Base-by-base conservation (phyloP, 192 early-diverging fungal species). In the Obelidium mucronatum region DNA sequence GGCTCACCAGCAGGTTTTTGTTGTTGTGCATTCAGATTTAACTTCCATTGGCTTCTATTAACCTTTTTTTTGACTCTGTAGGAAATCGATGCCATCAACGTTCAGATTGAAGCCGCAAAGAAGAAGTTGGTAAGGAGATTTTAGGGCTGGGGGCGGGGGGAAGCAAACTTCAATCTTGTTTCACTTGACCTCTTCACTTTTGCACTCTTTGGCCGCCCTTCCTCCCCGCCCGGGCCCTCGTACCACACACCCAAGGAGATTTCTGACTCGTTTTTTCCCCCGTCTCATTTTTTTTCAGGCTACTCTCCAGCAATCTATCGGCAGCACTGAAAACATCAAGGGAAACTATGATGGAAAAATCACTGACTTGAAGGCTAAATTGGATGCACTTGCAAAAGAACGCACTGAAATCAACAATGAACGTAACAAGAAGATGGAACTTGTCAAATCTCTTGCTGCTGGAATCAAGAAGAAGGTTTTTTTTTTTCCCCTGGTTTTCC, bases 391-490 rank as follows among this genome's bases (percentile, higher is more conserved):
- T 48, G 90, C 87, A 71, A 88, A 87, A 40, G 88, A 95, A 81
- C 91, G 93, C 76, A 86, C 83, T 36, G 89, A 88, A 37, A 80
- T 91, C 55, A 91, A 90, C 80, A 87, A 92, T 63, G 84, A 82
- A 56, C 88, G 92, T 56, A 84, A 84, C 78, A 89, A 90, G 79
- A 88, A 90, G 28, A 86, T 94, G 80, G 91, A 94, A 79, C 83
- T 89, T 73, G 80, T 93, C 67, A 93, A 88, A 63, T 71, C 83
- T 55, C 84, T 95, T 30, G 89, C 92, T 67, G 88, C 90, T 24
- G 88, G 87, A 40, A 85, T 95, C 76, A 87, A 89, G 82, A 95
- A 94, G 85, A 95, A 93, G 88, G 92, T 92, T 8, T 11, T 33
- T 8, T 33, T 60, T 6, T 60, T 33, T 60, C 26, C n/a, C n/a